phyloP scores from a whole-genome alignment of 495 filamentous ascomycete species.

The Stereocaulon alpinum region DNA sequence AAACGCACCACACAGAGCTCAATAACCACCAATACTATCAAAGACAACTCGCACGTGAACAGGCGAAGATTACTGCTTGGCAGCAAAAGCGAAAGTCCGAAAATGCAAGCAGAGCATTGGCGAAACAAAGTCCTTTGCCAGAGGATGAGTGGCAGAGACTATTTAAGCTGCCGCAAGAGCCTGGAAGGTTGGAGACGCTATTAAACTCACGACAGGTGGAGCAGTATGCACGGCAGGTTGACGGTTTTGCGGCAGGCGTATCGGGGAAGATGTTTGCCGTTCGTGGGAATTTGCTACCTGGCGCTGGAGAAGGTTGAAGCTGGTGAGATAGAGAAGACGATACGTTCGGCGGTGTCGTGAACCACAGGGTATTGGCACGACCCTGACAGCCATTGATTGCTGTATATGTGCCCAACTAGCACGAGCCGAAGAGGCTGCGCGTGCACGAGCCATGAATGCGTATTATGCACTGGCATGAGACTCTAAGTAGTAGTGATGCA shows the following conservation, averaged over 20 bases:
- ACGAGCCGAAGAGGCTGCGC: too few species aligned
- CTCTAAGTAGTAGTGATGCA: too few species aligned
- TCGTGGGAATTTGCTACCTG: conserved; percentile 54
- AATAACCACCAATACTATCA: conserved; percentile 99
- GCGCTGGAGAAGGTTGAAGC: conserved; percentile 18
- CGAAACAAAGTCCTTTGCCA: conserved; percentile 80
- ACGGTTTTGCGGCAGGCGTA: conserved; percentile 86
- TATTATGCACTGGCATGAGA: too few species aligned
- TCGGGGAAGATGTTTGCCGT: conserved; percentile 98
- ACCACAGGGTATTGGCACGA: not conserved
- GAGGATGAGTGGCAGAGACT: conserved; percentile 97
- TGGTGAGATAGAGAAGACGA: not conserved
- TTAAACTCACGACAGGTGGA: conserved; percentile 92
- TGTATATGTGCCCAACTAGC: too few species aligned
- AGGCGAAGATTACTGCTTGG: conserved; percentile 92
- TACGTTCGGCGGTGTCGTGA: too few species aligned
- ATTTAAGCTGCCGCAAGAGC: conserved; percentile 94
- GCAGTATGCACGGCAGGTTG: conserved; percentile 94
- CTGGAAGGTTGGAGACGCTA: conserved; percentile 81
- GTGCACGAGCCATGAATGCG: too few species aligned
- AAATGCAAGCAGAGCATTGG: conserved; percentile 70
- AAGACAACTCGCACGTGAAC: conserved; percentile 86
- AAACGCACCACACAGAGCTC: conserved; percentile 93
- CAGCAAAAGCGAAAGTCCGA: conserved; percentile 91
- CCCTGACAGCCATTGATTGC: too few species aligned